phyloP scores from a whole-genome alignment of 1,139 yeast species.

The Scheffersomyces lignicola region DNA sequence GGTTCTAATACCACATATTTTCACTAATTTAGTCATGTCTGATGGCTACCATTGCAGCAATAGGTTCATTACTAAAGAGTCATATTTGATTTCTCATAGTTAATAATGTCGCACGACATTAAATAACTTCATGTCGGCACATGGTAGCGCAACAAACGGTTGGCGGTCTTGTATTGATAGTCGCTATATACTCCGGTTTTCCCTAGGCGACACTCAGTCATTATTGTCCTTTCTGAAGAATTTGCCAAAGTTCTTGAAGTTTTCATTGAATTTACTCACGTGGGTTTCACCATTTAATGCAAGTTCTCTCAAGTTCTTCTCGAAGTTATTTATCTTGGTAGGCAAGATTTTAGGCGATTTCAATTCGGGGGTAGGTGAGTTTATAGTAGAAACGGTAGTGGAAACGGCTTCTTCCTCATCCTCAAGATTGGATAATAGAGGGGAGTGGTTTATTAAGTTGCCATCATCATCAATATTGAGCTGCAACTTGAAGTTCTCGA shows the following conservation, averaged over 20 bases:
- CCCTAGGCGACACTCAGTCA: too few species aligned
- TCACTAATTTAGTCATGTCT: constrained; percentile 39
- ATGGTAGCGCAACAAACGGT: too few species aligned
- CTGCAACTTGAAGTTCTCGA: constrained; percentile 63
- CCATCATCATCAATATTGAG: constrained; percentile 49
- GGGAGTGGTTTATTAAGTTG: constrained; percentile 41
- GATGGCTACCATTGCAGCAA: neutral
- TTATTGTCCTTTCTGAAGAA: constrained; percentile 50
- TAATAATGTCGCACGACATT: too few species aligned
- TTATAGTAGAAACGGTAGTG: constrained; percentile 9
- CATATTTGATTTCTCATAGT: too few species aligned
- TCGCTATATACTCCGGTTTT: too few species aligned
- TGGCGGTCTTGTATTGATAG: too few species aligned
- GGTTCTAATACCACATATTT: constrained; percentile 80
- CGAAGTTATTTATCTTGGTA: constrained; percentile 50
- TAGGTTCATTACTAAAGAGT: too few species aligned
- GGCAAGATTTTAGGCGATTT: constrained; percentile 28
- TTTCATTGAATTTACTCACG: constrained; percentile 59
- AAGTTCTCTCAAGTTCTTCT: constrained; percentile 56
- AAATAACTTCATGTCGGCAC: too few species aligned
- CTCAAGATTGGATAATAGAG: constrained; percentile 32
- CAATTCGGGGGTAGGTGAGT: constrained; percentile 19
- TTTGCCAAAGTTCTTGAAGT: constrained; percentile 57
- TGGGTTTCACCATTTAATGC: constrained; percentile 54
- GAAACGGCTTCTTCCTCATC: constrained; percentile 16